These are phyloP conservation scores for Tetragonia tetragonoides DNA, from an alignment of 148 eudicot genomes.

Conservation along the genomic window DNA sequence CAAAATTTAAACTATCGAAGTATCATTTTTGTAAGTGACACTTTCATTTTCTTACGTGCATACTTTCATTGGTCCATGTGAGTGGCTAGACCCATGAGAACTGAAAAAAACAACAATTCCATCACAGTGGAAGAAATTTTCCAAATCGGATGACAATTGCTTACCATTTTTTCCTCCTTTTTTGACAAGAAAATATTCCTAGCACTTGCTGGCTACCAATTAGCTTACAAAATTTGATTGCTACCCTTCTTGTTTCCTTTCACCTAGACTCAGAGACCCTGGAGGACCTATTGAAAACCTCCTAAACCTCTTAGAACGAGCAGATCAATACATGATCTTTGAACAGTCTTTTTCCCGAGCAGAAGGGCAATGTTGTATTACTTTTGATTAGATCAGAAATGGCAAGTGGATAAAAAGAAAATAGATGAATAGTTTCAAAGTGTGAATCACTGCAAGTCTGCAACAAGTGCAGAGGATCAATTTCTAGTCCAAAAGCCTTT, in stretches of 20 bases:
- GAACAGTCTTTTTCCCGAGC: conserved; percentile 26
- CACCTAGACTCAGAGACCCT: conserved; percentile 21
- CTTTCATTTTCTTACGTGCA: no score
- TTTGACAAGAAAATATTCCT: not conserved
- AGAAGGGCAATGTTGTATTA: conserved; percentile 23
- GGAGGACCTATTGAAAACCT: conserved; percentile 17
- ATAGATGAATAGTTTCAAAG: conserved; percentile 1
- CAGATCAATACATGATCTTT: conserved; percentile 22
- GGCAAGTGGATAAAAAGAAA: not conserved
- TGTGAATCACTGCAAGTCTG: conserved; percentile 7
- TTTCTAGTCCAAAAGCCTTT: conserved; percentile 54
- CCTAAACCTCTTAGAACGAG: conserved; percentile 20
- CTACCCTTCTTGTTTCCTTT: conserved; percentile 5
- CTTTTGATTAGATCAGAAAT: conserved; percentile 5
- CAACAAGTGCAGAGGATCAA: conserved; percentile 27
- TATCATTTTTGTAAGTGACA: no score
- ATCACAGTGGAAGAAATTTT: not conserved
- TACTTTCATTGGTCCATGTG: no score
- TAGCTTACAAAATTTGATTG: conserved; percentile 29
- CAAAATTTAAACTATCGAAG: no score
- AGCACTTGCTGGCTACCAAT: not conserved
- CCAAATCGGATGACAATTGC: not conserved
- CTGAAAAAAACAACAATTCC: not conserved
- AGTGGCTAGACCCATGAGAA: no score
- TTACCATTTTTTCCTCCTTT: not conserved